phyloP scores from a whole-genome alignment of 1,284 basidiomycete species.

The Stygiomarasmius scandens region DNA sequence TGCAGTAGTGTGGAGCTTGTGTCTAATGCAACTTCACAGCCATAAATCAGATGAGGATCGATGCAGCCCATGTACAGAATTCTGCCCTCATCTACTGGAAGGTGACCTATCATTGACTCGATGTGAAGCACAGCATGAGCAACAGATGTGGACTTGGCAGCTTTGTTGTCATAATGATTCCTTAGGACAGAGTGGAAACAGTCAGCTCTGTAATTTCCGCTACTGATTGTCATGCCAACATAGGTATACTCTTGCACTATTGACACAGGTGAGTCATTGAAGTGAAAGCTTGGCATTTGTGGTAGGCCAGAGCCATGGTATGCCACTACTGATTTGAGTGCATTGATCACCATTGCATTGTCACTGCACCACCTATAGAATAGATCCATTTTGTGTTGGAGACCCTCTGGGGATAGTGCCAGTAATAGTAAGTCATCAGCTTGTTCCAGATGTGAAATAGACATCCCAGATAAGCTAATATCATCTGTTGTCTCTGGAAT shows the following conservation, averaged over 20 bases:
- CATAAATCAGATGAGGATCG: no score
- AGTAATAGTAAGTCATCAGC: no score
- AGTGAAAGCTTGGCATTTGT: background rate
- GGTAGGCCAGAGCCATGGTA: background rate
- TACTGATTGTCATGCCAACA: background rate
- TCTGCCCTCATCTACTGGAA: no score
- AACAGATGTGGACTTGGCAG: no score
- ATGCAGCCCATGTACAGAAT: no score
- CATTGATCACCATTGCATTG: constrained; percentile 2
- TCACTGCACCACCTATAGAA: background rate
- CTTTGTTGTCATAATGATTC: no score
- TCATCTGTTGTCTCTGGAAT: constrained; percentile 1
- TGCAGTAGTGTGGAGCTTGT: no score
- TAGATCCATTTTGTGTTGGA: constrained; percentile 8
- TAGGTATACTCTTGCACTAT: constrained; percentile 1
- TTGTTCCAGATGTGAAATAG: constrained; percentile 7
- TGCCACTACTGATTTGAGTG: background rate
- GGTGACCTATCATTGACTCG: no score
- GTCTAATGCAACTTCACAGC: no score
- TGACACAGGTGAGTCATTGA: background rate
- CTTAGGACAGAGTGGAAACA: no score
- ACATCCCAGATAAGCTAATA: background rate
- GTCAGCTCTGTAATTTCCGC: no score
- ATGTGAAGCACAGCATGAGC: no score
- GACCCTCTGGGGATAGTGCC: constrained; percentile 4